Percentiles rank a stretch among this genome's conserved stretches.
phyloP scores from a whole-genome alignment of 352 stramenopile species.

The Phytophthora boehmeriae region DNA sequence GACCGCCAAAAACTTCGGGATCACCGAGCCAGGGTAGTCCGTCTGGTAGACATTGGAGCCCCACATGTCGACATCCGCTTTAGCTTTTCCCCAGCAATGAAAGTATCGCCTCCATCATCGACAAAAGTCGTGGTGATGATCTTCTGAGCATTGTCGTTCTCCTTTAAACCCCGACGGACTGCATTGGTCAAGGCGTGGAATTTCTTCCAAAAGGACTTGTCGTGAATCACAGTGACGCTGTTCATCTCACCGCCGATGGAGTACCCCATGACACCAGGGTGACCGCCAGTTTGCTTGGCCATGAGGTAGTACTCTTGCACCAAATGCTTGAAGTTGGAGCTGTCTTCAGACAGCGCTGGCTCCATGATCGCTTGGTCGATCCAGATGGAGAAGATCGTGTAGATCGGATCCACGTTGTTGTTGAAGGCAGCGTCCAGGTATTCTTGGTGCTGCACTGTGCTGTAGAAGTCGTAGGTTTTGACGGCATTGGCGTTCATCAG shows the following conservation, averaged over 20 bases:
- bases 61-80: constrained; percentile 73
- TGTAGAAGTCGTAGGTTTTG: constrained; percentile 79
- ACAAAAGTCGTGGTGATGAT: constrained; percentile 85
- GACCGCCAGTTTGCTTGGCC: constrained; percentile 51
- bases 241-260: constrained; percentile 83
- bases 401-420: constrained; percentile 55
- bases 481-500: constrained; percentile 76
- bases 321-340: constrained; percentile 48
- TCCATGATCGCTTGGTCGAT: constrained; percentile 69
- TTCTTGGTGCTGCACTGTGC: constrained; percentile 45
- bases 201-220: constrained; percentile 66
- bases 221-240: constrained; percentile 58
- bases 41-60: constrained; percentile 78
- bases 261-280: constrained; percentile 72
- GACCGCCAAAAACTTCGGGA: constrained; percentile 54
- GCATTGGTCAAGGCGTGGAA: constrained; percentile 55
- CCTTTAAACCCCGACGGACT: constrained; percentile 54
- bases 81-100: constrained; percentile 47
- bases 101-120: constrained; percentile 59
- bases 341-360: constrained; percentile 24
- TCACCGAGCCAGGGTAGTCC: constrained; percentile 57
- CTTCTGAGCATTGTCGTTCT: constrained; percentile 55
- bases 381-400: constrained; percentile 79
- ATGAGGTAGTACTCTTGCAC: constrained; percentile 67
- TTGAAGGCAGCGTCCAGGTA: constrained; percentile 76